These are phyloP conservation scores for Apiospora sp. DNA, from an alignment of 2,329 filamentous ascomycete genomes.

Conservation along the genomic window DNA sequence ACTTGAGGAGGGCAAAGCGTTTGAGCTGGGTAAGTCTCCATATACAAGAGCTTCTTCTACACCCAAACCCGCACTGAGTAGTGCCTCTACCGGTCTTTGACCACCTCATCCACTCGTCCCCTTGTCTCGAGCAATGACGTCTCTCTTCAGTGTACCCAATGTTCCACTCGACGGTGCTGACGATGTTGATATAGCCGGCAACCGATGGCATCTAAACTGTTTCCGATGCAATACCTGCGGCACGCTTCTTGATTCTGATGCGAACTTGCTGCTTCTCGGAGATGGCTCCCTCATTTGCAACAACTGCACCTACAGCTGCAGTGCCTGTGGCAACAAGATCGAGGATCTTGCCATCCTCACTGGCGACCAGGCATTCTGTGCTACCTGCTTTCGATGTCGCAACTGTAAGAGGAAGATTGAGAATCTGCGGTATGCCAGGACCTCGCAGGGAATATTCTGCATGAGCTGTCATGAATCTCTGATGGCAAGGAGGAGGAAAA, in stretches of 20 bases:
- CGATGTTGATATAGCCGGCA: slow-evolving; percentile 71
- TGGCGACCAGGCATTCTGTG: slow-evolving; percentile 97
- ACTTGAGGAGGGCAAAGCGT: slow-evolving; percentile 97
- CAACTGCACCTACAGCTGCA: slow-evolving; percentile 99
- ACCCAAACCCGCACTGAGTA: slow-evolving; percentile 4
- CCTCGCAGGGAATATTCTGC: slow-evolving; percentile 98
- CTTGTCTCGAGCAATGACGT: slow-evolving; percentile 17
- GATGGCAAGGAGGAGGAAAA: slow-evolving; percentile 91
- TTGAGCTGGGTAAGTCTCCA: slow-evolving; percentile 81
- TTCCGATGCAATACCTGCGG: slow-evolving; percentile 97
- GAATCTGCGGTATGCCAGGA: slow-evolving; percentile 95
- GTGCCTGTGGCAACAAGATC: slow-evolving; percentile 95
- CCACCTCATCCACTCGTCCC: background rate
- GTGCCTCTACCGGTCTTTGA: slow-evolving; percentile 15
- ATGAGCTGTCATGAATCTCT: slow-evolving; percentile 98
- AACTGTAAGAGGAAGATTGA: slow-evolving; percentile 99
- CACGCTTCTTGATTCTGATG: slow-evolving; percentile 96
- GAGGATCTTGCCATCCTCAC: slow-evolving; percentile 97
- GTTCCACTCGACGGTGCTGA: slow-evolving; percentile 12
- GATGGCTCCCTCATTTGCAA: slow-evolving; percentile 99
- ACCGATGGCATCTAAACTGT: slow-evolving; percentile 98
- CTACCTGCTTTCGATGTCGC: slow-evolving; percentile 94
- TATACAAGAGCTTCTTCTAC: slow-evolving; percentile 21
- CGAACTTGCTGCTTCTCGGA: slow-evolving; percentile 94
- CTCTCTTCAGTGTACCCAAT: background rate